Base-by-base conservation (phyloP, 108 stramenopile genomes). In the Skeletonema grethae region DNA sequence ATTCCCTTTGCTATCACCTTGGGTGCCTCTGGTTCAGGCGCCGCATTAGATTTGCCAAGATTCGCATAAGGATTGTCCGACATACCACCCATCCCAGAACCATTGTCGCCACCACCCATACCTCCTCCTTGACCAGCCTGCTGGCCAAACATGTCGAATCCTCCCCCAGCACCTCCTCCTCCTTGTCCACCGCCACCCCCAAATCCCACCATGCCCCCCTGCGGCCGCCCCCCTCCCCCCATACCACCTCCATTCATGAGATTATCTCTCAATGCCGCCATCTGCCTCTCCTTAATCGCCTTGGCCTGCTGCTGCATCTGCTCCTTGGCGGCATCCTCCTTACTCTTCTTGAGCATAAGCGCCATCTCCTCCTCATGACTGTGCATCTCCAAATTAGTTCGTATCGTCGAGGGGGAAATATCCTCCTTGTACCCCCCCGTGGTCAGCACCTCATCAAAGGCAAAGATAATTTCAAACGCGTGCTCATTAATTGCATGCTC, bases 361-460 rank as follows among this genome's bases (percentile, higher is more conserved):
- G 86, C 84, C 39, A 99, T 96, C 76, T 97, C 94, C 84, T 99
- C 99, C 81, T 98, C 98, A 80, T 98, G 98, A 69, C 87, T 89
- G 85, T 99, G 98, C 99, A 99, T 99, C 65, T 95, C 88, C 72
- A 99, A 75, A 83, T 99, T 98, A 24, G 94, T 93, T 57, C 92
- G 83, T 64, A 98, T 96, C 41, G 90, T 69, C 63, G 86, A 85
- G 39, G 99, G 87, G 20, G 91, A 83, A 13, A 96, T 86, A 55
- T 89, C 94, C 79, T 99, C 99, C 79, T 95, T 95, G 85, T 98
- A 97, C 24, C 99, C 99, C 45, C 98, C 98, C 9, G 93, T 84
- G 16, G 97, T 97, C 34, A 99, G 83, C 53, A 97, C 99, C 86
- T 99, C 99, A 82, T 99, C 99, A 73, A 99, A 98, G 31, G 99